These are phyloP conservation scores for Debaryomyces hansenii DNA, from an alignment of 805 yeast genomes.

Conservation along the genomic window DNA sequence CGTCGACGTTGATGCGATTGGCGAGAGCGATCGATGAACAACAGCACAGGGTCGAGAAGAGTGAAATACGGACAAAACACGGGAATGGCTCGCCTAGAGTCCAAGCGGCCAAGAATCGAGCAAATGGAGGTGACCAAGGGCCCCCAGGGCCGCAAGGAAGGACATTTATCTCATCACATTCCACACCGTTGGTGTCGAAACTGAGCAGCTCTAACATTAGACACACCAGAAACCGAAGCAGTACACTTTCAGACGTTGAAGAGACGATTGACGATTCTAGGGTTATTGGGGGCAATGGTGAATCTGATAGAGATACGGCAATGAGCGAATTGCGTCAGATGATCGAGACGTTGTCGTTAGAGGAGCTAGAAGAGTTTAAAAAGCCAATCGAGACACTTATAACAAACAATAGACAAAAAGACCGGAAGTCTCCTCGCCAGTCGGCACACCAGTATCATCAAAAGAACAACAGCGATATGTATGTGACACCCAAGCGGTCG, in stretches of 20 bases:
- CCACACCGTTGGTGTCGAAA: conserved; percentile 20
- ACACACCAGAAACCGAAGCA: not conserved
- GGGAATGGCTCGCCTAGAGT: not conserved
- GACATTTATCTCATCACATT: conserved; percentile 19
- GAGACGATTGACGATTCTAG: not conserved
- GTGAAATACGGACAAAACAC: not conserved
- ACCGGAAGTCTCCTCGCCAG: not conserved
- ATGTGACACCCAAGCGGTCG: not conserved
- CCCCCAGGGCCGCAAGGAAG: too few relatives aligned
- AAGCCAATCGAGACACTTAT: conserved; percentile 5
- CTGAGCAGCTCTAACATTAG: not conserved
- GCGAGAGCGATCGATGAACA: conserved; percentile 15
- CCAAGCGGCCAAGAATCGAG: not conserved
- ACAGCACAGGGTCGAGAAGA: not conserved
- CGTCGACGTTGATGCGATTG: conserved; percentile 12
- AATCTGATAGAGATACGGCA: not conserved
- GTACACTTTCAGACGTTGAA: not conserved
- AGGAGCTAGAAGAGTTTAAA: conserved; percentile 16
- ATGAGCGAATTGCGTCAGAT: conserved; percentile 14
- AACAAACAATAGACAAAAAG: conserved; percentile 1
- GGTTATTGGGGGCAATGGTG: not conserved
- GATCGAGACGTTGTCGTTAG: conserved; percentile 15
- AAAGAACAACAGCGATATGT: not conserved
- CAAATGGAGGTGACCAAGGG: not conserved
- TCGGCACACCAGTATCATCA: not conserved